A percentile compares a stretch with the other conserved stretches of the same genome.
These are phyloP conservation scores for Triticum monococcum DNA, from an alignment of 176 grass and related monocot species.

Conservation along the genomic window DNA sequence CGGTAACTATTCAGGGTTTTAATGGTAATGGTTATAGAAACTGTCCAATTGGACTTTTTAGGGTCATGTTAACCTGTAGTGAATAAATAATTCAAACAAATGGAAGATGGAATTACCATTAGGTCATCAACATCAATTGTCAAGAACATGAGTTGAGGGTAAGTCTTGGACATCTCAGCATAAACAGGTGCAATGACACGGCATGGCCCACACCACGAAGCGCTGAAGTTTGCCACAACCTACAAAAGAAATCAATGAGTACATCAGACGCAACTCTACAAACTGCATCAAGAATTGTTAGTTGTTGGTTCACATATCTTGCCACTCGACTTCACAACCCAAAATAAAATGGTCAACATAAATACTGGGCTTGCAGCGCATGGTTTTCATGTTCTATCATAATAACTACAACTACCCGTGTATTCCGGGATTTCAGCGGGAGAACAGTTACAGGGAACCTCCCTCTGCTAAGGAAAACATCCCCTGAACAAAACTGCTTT, in stretches of 20 bases:
- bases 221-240: slow-evolving; percentile 85
- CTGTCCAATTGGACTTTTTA: background rate
- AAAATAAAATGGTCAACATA: background rate
- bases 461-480: background rate
- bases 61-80: background rate
- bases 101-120: slow-evolving; percentile 46
- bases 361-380: background rate
- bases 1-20: background rate
- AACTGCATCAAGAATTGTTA: background rate
- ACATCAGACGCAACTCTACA: background rate
- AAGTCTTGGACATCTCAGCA: slow-evolving; percentile 75
- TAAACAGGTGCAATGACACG: slow-evolving; percentile 70
- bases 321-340: background rate
- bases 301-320: background rate
- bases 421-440: background rate
- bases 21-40: background rate
- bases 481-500: background rate
- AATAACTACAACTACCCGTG: background rate
- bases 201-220: slow-evolving; percentile 82
- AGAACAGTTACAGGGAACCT: background rate
- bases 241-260: slow-evolving; percentile 27
- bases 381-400: background rate
- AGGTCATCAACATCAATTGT: slow-evolving; percentile 71
- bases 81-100: background rate
- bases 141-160: slow-evolving; percentile 79